Evolutionary conservation across 2,329 filamentous ascomycete species (phyloP), one percentile per base, ranked within the genome.

Genomic region (Aureobasidium leucospermi): DNA sequence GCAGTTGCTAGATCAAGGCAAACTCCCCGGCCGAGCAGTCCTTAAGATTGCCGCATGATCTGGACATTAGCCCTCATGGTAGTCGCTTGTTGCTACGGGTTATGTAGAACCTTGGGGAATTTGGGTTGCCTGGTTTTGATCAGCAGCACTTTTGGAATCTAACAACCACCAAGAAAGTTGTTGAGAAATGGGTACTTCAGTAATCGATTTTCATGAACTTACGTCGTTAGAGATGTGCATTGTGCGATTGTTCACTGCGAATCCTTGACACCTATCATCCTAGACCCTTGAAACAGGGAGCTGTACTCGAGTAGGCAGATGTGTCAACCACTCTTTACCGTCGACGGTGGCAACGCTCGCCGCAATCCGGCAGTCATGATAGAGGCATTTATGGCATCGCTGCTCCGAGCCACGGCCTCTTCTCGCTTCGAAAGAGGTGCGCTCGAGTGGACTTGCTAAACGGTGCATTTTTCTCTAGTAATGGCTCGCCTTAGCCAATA

Each of bases 21-120:
- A 73, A 61, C 65, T 76, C 36, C 67, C 68, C 55, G 75, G 75
- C 6, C 66, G 74, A 58, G 74, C 75, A 16, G 74, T 77, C 4
- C 67, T 77, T 42, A 76, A 75, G 61, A 69, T 76, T 28, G 41
- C 52, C 15, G 52, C 52, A 46, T 57, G 52, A 57, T 16, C 9
- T 11, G 28, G 19, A 41, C 5, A 13, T 13, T 15, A 41, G 10
- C 15, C 15, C 6, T 13, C 15, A 13, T 41, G 11, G 10, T 15
- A 15, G 11, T 51, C 11, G 47, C 32, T 31, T 10, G 32, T 51
- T n/a, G 47, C 32, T 51, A 32, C 16, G 11, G 4, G 13, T 11
- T 31, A 3, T 23, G 23, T 31, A 13, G 8, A 23, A 31, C 16
- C 10, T 23, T 38, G 19, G 19, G 11, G 28, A 15, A 51, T 51